Evolutionary conservation across 176 grass and related monocot species (phyloP), one percentile per base, ranked within the genome.

Genomic region (Bothriochloa decipiens): DNA sequence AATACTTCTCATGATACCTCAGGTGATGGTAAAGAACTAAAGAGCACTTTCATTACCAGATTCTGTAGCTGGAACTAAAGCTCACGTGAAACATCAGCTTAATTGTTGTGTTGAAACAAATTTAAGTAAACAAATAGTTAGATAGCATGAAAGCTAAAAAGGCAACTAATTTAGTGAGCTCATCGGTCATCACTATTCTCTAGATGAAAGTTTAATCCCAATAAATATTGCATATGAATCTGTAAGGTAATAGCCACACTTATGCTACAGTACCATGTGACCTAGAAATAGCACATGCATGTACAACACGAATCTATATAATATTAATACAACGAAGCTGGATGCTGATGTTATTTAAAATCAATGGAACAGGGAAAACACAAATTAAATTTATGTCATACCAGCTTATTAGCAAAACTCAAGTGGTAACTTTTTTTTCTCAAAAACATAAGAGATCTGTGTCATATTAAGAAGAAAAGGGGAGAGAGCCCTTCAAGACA

Each of bases 121-220:
- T 74, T 74, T 29, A 49, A 6, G 42, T 49, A 28, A 28, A 29
- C 26, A 27, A 71, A 25, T 29, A 37, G 58, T 35, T 68, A 36
- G 7, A 47, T 43, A 52, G 7, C 64, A 70, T 16, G 25, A 43
- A 69, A 58, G 23, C 39, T 53, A 68, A 46, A 68, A 27, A 14
- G 5, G 75, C n/a, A 64, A 45, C 53, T 47, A 8, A 49, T 53
- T 49, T 55, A 14, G 23, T 65, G 50, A 57, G 40, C 23, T 64
- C 86, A 76, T 62, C 50, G 27, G 39, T n/a, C 79, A 70, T 62
- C 65, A 60, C 50, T 11, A 20, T 29, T 45, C 14, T 8, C 40
- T 29, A 37, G 2, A 66, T 67, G n/a, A 68, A 49, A 70, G 40
- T 36, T 76, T 76, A 87, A 76, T 61, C 25, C 15, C 66, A 68